Percentiles rank a stretch among this genome's conserved stretches.
Conservation (phyloP, 768 basidiomycete genomes). For the Hypholoma fasciculare region DNA sequence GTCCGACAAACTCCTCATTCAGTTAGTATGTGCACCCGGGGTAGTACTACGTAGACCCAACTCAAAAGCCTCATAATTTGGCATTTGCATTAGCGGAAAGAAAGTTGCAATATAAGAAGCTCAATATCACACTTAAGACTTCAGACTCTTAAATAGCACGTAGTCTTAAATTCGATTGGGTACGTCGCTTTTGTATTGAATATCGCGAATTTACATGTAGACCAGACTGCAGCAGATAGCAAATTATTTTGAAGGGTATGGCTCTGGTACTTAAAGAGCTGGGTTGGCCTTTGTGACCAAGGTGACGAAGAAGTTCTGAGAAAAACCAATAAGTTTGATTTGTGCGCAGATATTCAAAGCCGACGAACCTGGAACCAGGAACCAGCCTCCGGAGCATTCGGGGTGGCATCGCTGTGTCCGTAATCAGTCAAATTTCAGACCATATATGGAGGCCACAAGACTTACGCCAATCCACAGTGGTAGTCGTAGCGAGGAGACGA, state of each 20-base stretch:
- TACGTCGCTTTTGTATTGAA: background rate
- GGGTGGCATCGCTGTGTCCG: conserved; percentile 44
- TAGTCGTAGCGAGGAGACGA: conserved; percentile 53
- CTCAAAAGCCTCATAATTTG: no score
- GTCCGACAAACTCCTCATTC: no score
- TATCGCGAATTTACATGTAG: background rate
- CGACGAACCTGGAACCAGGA: conserved; percentile 58
- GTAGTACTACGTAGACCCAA: no score
- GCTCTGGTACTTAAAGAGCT: conserved; percentile 33
- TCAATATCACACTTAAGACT: no score
- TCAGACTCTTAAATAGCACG: no score
- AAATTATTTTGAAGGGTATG: conserved; percentile 1
- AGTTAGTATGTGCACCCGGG: no score
- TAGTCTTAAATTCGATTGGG: no score
- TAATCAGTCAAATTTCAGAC: conserved; percentile 2
- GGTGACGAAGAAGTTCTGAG: conserved; percentile 53
- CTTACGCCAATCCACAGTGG: conserved; percentile 49
- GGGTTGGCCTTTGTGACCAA: conserved; percentile 57
- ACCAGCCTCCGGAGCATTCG: conserved; percentile 62
- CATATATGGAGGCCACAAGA: conserved; percentile 7
- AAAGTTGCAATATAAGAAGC: no score
- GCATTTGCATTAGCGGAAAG: no score
- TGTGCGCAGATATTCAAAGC: background rate
- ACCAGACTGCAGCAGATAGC: background rate
- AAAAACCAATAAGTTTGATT: background rate